These are phyloP conservation scores for Lachancea quebecensis DNA, from an alignment of 805 yeast species.

Conservation along the genomic window DNA sequence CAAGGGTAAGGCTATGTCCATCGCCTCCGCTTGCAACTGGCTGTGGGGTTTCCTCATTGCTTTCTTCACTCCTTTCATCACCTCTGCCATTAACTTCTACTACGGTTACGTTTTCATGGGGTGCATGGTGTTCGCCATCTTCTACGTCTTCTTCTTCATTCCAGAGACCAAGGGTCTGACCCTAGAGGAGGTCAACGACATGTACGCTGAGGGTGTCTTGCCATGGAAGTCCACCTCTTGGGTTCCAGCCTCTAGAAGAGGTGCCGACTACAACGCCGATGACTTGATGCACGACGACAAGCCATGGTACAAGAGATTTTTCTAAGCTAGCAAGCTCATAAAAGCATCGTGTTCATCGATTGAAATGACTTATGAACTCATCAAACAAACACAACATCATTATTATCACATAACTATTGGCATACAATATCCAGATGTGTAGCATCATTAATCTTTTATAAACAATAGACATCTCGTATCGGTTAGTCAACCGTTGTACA, in stretches of 20 bases:
- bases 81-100: constrained; percentile 57
- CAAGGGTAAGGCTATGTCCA: constrained; percentile 50
- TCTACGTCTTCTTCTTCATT: constrained; percentile 67
- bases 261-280: constrained; percentile 24
- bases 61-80: constrained; percentile 70
- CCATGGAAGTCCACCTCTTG: constrained; percentile 46
- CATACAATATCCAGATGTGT: constrained; percentile 2
- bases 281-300: constrained; percentile 25
- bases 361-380: constrained; percentile 2
- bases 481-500: neutral
- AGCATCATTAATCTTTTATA: constrained; percentile 1
- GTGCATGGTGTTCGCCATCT: constrained; percentile 48
- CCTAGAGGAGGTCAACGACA: constrained; percentile 74
- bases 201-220: constrained; percentile 39
- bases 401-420: constrained; percentile 2
- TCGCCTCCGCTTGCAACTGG: constrained; percentile 62
- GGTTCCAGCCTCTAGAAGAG: constrained; percentile 43
- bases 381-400: no score
- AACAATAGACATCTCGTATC: neutral
- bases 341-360: constrained; percentile 4
- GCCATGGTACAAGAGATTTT: constrained; percentile 25
- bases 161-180: constrained; percentile 77
- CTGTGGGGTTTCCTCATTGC: constrained; percentile 65
- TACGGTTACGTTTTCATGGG: constrained; percentile 64
- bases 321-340: neutral